Evolutionary conservation across 116 monocot species (phyloP), one percentile per base, ranked within the genome.

Genomic region (Zostera marina): DNA sequence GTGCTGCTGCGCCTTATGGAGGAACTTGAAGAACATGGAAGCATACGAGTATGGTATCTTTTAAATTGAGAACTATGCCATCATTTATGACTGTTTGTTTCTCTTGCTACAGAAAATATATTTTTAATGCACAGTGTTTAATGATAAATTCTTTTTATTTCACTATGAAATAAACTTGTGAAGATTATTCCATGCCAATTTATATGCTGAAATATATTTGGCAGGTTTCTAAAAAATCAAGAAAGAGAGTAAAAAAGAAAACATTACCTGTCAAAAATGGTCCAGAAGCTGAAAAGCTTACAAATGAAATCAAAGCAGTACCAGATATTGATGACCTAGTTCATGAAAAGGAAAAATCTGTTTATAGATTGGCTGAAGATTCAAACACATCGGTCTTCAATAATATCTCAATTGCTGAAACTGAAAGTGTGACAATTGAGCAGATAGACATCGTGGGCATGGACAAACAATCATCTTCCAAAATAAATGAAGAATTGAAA

Each of bases 1-100:
- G 55, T 78, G 14, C 60, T 85, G 22, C 54, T 98, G 54, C 79
- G 75, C 26, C 86, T 98, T 32, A 90, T 98, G 90, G 96, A 90
- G 63, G 85, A 74, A 21, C 86, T 90, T 70, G 85, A 98, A 70
- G 72, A 74, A 53, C 74, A 74, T 47, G 96, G 96, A 45, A 69
- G 76, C 49, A 68, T 98, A 81, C 78, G 78, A 76, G 96, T 98
- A 83, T 56, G 72, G 21, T 45, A 10, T 58, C 43, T 61, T 10
- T 61, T 12, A 21, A 9, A 7, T 15, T 22, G 7, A 22, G 10
- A 17, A 43, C 41, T 44, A 8, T 3, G 5, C 11, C 19, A 22
- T 22, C 12, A 22, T 46, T 62, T 1, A 8, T 62, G 13, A 26
- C 9, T 62, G 21, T n/a, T 11, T 10, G 9, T 61, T 44, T 26